Base-by-base conservation (phyloP, 1,284 basidiomycete genomes). In the Coniferiporia sulphurascens region DNA sequence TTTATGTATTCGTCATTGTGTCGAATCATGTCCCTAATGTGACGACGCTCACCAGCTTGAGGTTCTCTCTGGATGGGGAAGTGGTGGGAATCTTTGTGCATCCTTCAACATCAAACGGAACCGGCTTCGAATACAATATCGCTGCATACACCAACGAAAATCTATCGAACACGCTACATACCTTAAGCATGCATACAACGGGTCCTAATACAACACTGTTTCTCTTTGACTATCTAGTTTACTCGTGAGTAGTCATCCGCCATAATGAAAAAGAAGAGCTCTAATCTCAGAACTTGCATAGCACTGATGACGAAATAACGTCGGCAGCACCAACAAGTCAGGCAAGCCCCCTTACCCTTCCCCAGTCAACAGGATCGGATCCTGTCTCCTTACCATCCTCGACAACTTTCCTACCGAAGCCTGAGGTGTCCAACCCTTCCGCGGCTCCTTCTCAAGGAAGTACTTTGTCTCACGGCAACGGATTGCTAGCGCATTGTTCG, bases 1-100 rank as follows among this genome's bases (percentile, higher is more conserved):
- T 62, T 17, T 62, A 59, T 32, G 54, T 54, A 3, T 62, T 55
- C 38, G 50, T 59, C 48, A 52, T 62, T 15, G 15, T 59, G n/a
- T 41, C 61, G 9, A n/a, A n/a, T n/a, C 56, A 61, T 48, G 32
- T 36, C n/a, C 17, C 52, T 8, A 4, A 32, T 4, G 5, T 35
- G 21, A 45, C 50, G 13, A 6, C 55, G 13, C 21, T 32, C 15
- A 61, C 56, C 12, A 56, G 38, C 21, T 21, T 62, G 43, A 36
- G 45, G 1, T 59, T 62, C 44, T 48, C 49, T 10, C 2, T 62
- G 19, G 61, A 62, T 19, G 58, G 61, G 13, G 48, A 50, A 3
- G 32, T 27, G 17, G 61, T 52, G 34, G 61, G 61, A 12, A 35
- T 34, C 10, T 62, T 59, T 19, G 54, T 34, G 15, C 58, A 62